A percentile compares a stretch with the other conserved stretches of the same genome.
These are phyloP conservation scores for Hypomontagnella monticulosa DNA, from an alignment of 495 filamentous ascomycete genomes.

Conservation along the genomic window DNA sequence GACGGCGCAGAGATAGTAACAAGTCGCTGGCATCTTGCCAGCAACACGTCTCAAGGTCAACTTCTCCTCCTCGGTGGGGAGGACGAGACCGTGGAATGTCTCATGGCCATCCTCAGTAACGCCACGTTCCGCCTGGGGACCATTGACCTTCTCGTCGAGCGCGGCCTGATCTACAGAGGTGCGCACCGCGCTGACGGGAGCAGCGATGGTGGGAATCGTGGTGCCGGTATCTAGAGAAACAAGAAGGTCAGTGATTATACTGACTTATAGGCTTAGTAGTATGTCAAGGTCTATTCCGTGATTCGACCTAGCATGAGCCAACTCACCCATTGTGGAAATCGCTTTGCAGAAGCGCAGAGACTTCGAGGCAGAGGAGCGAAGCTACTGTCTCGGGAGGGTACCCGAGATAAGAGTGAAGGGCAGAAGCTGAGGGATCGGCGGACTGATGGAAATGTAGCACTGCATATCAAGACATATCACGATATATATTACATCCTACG, in stretches of 20 bases:
- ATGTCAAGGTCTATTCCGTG: background rate
- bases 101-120: conserved; percentile 40
- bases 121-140: background rate
- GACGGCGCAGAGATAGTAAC: conserved; percentile 64
- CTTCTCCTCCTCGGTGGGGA: conserved; percentile 64
- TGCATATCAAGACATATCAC: conserved; percentile 17
- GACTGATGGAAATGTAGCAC: conserved; percentile 12
- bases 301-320: background rate
- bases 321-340: conserved; percentile 34
- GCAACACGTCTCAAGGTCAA: conserved; percentile 62
- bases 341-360: conserved; percentile 18
- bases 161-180: conserved; percentile 41
- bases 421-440: conserved; percentile 12
- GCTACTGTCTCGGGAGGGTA: conserved; percentile 15
- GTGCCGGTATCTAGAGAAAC: conserved; percentile 35
- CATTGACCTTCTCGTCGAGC: conserved; percentile 21
- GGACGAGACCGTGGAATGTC: conserved; percentile 52
- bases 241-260: conserved; percentile 14
- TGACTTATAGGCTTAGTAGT: background rate
- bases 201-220: conserved; percentile 36
- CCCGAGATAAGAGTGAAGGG: conserved; percentile 32
- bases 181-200: conserved; percentile 39
- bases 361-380: conserved; percentile 20
- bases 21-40: conserved; percentile 55
- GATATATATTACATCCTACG: background rate